phyloP scores from a whole-genome alignment of 169 alveolate genomes.

The Plasmodium relictum region DNA sequence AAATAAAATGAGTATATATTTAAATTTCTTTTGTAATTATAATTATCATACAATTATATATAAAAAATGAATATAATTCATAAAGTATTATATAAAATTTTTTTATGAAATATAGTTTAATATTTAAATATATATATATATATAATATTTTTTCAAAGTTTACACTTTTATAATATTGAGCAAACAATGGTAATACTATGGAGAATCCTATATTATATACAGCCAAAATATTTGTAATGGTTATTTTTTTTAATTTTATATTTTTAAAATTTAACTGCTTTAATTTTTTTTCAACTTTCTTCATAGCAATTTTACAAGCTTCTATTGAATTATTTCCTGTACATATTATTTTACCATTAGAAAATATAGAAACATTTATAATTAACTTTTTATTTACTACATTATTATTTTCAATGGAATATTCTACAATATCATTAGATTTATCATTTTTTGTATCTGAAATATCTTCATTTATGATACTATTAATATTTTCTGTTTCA shows the following conservation, averaged over 20 bases:
- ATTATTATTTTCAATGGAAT: conserved; percentile 1
- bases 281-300: conserved; percentile 83
- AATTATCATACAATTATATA: no score
- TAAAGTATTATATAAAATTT: no score
- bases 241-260: conserved; percentile 73
- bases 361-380: conserved; percentile 84
- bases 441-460: not conserved
- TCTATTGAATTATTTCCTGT: conserved; percentile 84
- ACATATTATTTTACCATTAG: conserved; percentile 84
- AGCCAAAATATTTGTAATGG: conserved; percentile 82
- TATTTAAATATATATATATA: not conserved
- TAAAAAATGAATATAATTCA: not conserved
- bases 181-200: conserved; percentile 80
- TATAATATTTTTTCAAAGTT: not conserved
- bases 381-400: conserved; percentile 48
- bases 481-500: not conserved
- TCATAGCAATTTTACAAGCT: conserved; percentile 82
- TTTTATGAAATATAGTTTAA: not conserved
- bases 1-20: not conserved
- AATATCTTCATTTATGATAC: not conserved
- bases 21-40: no score
- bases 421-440: not conserved
- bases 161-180: conserved; percentile 75
- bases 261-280: conserved; percentile 78
- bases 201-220: conserved; percentile 81